Conservation (phyloP, 768 basidiomycete species). For the Trichaptum fuscoviolaceum region DNA sequence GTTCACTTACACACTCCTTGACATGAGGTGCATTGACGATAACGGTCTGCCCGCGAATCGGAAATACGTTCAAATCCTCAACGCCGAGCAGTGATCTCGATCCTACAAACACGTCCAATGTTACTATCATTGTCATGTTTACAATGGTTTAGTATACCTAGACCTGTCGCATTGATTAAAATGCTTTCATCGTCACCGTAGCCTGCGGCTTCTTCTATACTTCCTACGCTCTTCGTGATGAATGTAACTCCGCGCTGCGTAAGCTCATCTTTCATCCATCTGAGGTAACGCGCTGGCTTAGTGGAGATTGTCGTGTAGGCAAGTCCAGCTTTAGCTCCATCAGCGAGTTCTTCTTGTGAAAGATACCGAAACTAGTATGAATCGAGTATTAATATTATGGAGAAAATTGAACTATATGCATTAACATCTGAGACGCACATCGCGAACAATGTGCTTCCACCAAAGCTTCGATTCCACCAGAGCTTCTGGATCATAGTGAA, state of each 20-base stretch:
- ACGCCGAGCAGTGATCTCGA: slow-evolving; percentile 75
- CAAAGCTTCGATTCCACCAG: slow-evolving; percentile 23
- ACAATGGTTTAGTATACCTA: slow-evolving; percentile 32
- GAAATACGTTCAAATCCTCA: slow-evolving; percentile 68
- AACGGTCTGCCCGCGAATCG: slow-evolving; percentile 82
- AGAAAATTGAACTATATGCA: neutral
- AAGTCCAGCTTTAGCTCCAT: slow-evolving; percentile 31
- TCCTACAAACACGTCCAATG: slow-evolving; percentile 29
- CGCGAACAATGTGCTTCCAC: slow-evolving; percentile 34
- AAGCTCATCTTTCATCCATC: slow-evolving; percentile 40
- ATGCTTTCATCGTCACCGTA: slow-evolving; percentile 30
- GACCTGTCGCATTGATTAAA: slow-evolving; percentile 53
- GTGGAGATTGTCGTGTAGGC: slow-evolving; percentile 43
- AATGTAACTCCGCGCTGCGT: slow-evolving; percentile 37
- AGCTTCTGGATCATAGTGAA: slow-evolving; percentile 18
- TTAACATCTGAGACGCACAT: slow-evolving; percentile 24
- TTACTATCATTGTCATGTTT: neutral
- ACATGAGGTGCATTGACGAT: slow-evolving; percentile 67
- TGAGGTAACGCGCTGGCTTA: slow-evolving; percentile 46
- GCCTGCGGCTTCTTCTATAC: slow-evolving; percentile 42
- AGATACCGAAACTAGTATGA: slow-evolving; percentile 29
- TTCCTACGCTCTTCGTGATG: slow-evolving; percentile 34
- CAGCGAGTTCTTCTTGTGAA: slow-evolving; percentile 29
- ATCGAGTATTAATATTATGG: neutral
- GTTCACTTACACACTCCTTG: slow-evolving; percentile 30